A percentile compares a stretch with the other conserved stretches of the same genome.
Evolutionary conservation across 768 basidiomycete genomes (phyloP).

Genomic region (Phlegmacium glaucopus): DNA sequence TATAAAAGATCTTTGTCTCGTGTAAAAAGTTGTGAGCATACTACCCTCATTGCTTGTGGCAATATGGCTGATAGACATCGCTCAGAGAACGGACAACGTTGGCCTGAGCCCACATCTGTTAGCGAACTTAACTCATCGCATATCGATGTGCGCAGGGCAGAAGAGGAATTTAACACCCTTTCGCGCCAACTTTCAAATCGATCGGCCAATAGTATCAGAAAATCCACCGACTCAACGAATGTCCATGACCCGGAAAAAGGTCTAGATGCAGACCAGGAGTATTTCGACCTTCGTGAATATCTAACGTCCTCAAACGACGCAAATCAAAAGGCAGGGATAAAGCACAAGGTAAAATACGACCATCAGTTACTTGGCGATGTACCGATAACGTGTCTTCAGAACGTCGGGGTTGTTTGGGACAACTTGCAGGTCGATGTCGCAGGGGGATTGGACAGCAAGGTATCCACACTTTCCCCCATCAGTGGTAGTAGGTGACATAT

Average conservation of each 20-base stretch:
- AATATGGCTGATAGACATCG: too few species aligned
- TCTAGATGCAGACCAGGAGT: slow-evolving; percentile 24
- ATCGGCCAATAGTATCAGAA: slow-evolving; percentile 18
- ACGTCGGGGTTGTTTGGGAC: slow-evolving; percentile 75
- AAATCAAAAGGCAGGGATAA: slow-evolving; percentile 60
- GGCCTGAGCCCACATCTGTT: too few species aligned
- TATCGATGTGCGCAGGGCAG: slow-evolving; percentile 49
- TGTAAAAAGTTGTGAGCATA: too few species aligned
- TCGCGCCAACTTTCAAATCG: slow-evolving; percentile 37
- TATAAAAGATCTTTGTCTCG: too few species aligned
- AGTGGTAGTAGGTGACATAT: not conserved
- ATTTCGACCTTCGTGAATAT: slow-evolving; percentile 68
- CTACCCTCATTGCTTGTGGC: too few species aligned
- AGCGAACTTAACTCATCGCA: slow-evolving; percentile 13
- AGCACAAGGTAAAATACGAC: slow-evolving; percentile 46
- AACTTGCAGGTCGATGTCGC: slow-evolving; percentile 59
- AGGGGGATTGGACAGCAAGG: slow-evolving; percentile 57
- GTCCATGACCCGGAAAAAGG: slow-evolving; percentile 41
- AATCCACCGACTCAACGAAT: slow-evolving; percentile 20
- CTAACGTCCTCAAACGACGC: slow-evolving; percentile 65
- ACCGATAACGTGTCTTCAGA: slow-evolving; percentile 24
- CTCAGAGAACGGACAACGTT: too few species aligned
- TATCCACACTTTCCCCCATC: slow-evolving; percentile 10
- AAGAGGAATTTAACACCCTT: slow-evolving; percentile 54
- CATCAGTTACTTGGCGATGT: not conserved